Conservation (phyloP, 2,329 filamentous ascomycete species). For the Trichoderma afroharzianum region DNA sequence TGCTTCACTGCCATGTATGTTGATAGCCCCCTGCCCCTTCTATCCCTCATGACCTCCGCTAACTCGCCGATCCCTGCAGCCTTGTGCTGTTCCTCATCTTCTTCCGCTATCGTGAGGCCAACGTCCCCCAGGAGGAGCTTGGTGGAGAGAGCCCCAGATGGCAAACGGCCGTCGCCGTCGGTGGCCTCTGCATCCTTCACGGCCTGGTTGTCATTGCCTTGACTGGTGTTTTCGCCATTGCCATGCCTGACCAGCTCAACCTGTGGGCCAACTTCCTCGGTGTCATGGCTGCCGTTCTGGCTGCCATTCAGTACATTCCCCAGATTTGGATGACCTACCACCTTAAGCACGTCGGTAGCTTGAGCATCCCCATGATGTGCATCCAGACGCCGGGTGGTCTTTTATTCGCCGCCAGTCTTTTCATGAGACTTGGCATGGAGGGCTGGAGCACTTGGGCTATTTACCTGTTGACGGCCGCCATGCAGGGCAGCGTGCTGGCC, state of each 20-base stretch:
- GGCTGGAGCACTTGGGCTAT: slow-evolving; percentile 98
- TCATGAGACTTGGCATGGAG: slow-evolving; percentile 68
- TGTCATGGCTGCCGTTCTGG: slow-evolving; percentile 71
- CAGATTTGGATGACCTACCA: slow-evolving; percentile 91
- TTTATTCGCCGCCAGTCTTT: slow-evolving; percentile 82
- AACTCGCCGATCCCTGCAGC: slow-evolving; percentile 45
- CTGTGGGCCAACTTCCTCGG: slow-evolving; percentile 85
- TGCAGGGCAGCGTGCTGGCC: slow-evolving; percentile 76
- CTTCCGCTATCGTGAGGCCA: slow-evolving; percentile 66
- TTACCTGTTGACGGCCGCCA: slow-evolving; percentile 76
- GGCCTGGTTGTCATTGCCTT: slow-evolving; percentile 67
- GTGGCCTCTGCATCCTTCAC: slow-evolving; percentile 68
- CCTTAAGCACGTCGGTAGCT: slow-evolving; percentile 79
- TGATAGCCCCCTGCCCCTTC: not conserved
- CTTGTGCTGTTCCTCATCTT: slow-evolving; percentile 92
- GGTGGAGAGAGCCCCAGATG: slow-evolving; percentile 60
- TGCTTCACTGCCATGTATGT: slow-evolving; percentile 88
- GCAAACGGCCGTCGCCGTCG: slow-evolving; percentile 75
- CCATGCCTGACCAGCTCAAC: slow-evolving; percentile 60
- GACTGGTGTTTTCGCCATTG: slow-evolving; percentile 63
- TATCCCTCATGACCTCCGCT: slow-evolving; percentile 16
- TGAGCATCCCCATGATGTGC: slow-evolving; percentile 97
- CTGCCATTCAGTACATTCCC: slow-evolving; percentile 87
- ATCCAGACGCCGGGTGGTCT: slow-evolving; percentile 94
- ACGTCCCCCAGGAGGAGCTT: slow-evolving; percentile 47